Evolutionary conservation across 192 early-diverging fungal species (phyloP).

Genomic region (Coemansia sp.): DNA sequence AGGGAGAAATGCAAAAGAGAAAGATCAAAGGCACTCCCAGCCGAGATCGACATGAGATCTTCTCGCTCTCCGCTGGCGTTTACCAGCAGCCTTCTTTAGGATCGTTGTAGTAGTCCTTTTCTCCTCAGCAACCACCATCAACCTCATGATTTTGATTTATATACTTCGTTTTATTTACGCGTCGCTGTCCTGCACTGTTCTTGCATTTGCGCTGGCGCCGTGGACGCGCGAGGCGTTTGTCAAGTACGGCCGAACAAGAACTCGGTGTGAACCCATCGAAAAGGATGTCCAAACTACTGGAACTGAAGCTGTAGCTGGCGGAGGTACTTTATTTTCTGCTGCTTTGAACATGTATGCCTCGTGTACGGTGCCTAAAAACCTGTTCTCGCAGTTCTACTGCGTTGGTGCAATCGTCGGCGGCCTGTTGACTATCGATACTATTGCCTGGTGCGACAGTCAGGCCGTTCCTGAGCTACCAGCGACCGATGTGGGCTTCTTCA

Average conservation of each 20-base stretch:
- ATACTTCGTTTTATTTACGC: slow-evolving; percentile 14
- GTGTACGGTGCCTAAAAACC: slow-evolving; percentile 37
- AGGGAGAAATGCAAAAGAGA: background rate
- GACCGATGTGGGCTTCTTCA: background rate
- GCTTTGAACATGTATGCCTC: slow-evolving; percentile 10
- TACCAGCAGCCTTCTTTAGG: background rate
- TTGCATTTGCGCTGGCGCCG: slow-evolving; percentile 36
- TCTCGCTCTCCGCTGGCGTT: too few relatives aligned
- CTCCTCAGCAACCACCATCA: background rate
- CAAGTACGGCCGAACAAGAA: slow-evolving; percentile 45
- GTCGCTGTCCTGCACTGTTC: slow-evolving; percentile 21
- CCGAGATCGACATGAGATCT: too few relatives aligned
- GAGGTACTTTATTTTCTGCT: background rate
- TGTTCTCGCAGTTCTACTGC: slow-evolving; percentile 44
- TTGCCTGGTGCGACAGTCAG: slow-evolving; percentile 9
- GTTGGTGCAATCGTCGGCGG: slow-evolving; percentile 19
- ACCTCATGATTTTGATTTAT: background rate
- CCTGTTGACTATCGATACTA: slow-evolving; percentile 23
- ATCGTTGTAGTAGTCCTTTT: background rate
- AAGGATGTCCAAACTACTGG: background rate
- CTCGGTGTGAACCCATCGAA: background rate
- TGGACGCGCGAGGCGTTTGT: slow-evolving; percentile 53
- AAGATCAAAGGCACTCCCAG: too few relatives aligned
- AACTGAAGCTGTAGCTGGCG: background rate
- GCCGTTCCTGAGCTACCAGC: background rate